phyloP scores from a whole-genome alignment of 2,329 filamentous ascomycete species.

The Epicoccum nigrum region DNA sequence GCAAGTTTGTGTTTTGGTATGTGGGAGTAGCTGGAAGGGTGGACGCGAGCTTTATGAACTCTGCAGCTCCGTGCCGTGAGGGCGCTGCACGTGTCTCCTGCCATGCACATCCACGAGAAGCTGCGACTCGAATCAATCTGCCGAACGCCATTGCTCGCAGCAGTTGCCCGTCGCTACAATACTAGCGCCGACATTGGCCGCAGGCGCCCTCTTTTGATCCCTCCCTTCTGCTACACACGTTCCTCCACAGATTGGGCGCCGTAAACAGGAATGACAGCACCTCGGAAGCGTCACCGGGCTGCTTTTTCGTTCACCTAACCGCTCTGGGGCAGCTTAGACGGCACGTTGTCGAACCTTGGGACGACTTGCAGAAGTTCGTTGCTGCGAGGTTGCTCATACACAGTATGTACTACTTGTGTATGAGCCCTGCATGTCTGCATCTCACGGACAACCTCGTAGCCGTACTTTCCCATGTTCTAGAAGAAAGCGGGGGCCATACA shows the following conservation, averaged over 20 bases:
- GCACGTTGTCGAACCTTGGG: slow-evolving; percentile 8
- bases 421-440: slow-evolving; percentile 9
- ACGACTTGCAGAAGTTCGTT: slow-evolving; percentile 10
- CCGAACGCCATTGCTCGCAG: slow-evolving; percentile 6
- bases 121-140: slow-evolving; percentile 8
- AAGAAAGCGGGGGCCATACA: slow-evolving; percentile 19
- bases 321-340: slow-evolving; percentile 4
- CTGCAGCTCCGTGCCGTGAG: slow-evolving; percentile 2
- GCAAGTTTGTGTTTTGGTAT: not conserved
- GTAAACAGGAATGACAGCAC: slow-evolving; percentile 14
- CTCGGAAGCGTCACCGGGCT: slow-evolving; percentile 4
- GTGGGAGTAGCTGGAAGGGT: not conserved
- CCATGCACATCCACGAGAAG: slow-evolving; percentile 13
- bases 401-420: not conserved
- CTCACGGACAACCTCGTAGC: slow-evolving; percentile 1
- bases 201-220: slow-evolving; percentile 6
- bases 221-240: slow-evolving; percentile 5
- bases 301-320: slow-evolving; percentile 7
- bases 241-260: slow-evolving; percentile 16
- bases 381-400: slow-evolving; percentile 2
- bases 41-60: not conserved
- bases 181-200: slow-evolving; percentile 20
- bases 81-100: slow-evolving; percentile 13
- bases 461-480: slow-evolving; percentile 18
- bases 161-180: slow-evolving; percentile 11